A percentile compares a stretch with the other conserved stretches of the same genome.
Evolutionary conservation across 257 asterid species (phyloP).

Genomic region (Datura wrightii): DNA sequence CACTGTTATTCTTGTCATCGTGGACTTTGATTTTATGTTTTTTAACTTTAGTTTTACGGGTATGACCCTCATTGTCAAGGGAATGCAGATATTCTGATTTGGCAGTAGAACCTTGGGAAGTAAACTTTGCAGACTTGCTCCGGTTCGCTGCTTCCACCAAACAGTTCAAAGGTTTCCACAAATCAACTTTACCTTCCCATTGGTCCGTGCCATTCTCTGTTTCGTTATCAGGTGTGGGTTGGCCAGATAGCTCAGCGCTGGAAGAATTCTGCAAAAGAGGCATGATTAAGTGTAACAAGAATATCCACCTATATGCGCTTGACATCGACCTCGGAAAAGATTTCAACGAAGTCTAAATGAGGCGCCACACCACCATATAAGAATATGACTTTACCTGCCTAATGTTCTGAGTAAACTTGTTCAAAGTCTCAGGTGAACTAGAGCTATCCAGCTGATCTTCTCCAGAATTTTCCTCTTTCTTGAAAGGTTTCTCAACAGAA

Average conservation of each 20-base stretch:
- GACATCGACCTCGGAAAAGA: neutral
- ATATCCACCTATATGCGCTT: neutral
- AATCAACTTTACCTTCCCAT: constrained; percentile 82
- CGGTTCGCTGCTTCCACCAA: constrained; percentile 96
- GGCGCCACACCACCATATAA: constrained; percentile 35
- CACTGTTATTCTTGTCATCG: constrained; percentile 61
- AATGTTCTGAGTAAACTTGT: constrained; percentile 58
- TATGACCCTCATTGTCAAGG: constrained; percentile 59
- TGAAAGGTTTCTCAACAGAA: constrained; percentile 74
- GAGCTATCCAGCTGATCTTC: constrained; percentile 75
- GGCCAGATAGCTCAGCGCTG: constrained; percentile 60
- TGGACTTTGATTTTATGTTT: constrained; percentile 66
- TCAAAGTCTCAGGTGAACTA: constrained; percentile 73
- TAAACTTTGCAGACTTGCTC: constrained; percentile 77
- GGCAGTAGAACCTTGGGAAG: constrained; percentile 61
- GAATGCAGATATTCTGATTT: constrained; percentile 61
- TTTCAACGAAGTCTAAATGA: constrained; percentile 24
- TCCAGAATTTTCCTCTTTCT: constrained; percentile 68
- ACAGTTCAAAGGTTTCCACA: constrained; percentile 91
- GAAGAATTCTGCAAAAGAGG: constrained; percentile 62
- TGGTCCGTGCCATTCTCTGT: constrained; percentile 57
- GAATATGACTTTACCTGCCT: constrained; percentile 65
- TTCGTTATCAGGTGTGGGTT: constrained; percentile 52
- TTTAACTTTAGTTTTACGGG: constrained; percentile 60
- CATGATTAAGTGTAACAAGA: constrained; percentile 33